Base-by-base conservation (phyloP, 192 early-diverging fungal species). In the Backusella circina region DNA sequence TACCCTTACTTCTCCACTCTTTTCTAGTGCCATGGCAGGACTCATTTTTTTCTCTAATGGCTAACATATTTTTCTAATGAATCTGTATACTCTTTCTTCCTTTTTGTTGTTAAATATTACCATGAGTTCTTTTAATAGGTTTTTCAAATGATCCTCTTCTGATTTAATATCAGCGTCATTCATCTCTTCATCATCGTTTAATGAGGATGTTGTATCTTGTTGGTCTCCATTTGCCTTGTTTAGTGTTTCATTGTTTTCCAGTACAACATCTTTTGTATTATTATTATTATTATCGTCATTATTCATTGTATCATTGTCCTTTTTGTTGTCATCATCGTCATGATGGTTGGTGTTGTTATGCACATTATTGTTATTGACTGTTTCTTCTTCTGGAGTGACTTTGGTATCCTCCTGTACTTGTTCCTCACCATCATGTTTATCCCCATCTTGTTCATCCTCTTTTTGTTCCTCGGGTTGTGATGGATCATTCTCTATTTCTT, bases 1-100 rank as follows among this genome's bases (percentile, higher is more conserved):
- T 50, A 91, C 89, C 39, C 86, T 88, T 39, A 93, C 91, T 36
- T 87, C 35, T 12, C 92, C 92, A 57, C 87, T 79, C 36, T 86
- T 85, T 50, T 92, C 89, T 68, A 93, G 90, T 13, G 87, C 72
- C 13, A 86, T 80, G 0, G 91, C 90, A 6, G 88, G 85, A 41
- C 87, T 91, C 30, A 88, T 82, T 74, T 87, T 87, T 65, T 79
- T 82, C 23, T 79, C 68, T 0, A 74, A 71, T 1, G 79, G 76
- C 77, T 84, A 47, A 26, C 13, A 36, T 12, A 13, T 4, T 28
- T 3, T 12, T 21, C 2, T 28, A 13, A 61, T 61, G 54, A 61
- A 28, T 61, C 13, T 28, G 9, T 4, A 61, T 61, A 23, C 8
- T 5, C 18, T 15, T 28, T 28, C 28, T 50, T 64, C 66, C 1